Percentiles rank a stretch among this genome's conserved stretches.
These are phyloP conservation scores for Hericium coralloides DNA, from an alignment of 768 basidiomycete species.

Conservation along the genomic window DNA sequence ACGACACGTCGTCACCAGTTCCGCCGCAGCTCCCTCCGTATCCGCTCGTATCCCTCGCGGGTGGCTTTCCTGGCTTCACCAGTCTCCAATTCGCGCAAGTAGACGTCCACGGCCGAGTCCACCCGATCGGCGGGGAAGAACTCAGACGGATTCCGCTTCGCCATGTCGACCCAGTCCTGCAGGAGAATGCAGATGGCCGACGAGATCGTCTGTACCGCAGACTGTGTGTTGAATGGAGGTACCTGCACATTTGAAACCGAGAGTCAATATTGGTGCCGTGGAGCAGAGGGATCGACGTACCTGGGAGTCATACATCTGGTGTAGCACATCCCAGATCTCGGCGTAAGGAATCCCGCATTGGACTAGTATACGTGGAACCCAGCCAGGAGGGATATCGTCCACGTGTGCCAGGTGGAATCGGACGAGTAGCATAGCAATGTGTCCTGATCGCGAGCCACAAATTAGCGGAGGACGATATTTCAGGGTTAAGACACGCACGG, in stretches of 20 bases:
- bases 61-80: constrained; percentile 44
- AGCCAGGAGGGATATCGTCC: constrained; percentile 56
- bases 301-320: constrained; percentile 64
- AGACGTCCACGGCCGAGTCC: constrained; percentile 64
- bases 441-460: constrained; percentile 36
- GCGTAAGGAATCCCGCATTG: constrained; percentile 76
- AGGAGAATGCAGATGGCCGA: constrained; percentile 77
- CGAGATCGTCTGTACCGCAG: constrained; percentile 71
- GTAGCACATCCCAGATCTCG: constrained; percentile 79
- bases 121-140: constrained; percentile 77
- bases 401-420: constrained; percentile 59
- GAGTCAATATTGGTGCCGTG: neutral
- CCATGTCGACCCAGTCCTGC: constrained; percentile 72
- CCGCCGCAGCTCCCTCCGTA: constrained; percentile 62
- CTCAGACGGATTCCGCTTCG: constrained; percentile 63
- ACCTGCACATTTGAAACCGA: constrained; percentile 33
- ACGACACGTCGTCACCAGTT: constrained; percentile 47
- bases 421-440: constrained; percentile 68
- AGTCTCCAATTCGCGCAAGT: constrained; percentile 60
- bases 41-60: constrained; percentile 52
- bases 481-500: constrained; percentile 40
- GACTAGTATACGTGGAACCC: constrained; percentile 71
- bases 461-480: neutral
- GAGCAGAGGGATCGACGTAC: constrained; percentile 27
- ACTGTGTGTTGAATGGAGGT: constrained; percentile 76